Conservation (phyloP, 306 rosid species). For the Herpetospermum pedunculosum region DNA sequence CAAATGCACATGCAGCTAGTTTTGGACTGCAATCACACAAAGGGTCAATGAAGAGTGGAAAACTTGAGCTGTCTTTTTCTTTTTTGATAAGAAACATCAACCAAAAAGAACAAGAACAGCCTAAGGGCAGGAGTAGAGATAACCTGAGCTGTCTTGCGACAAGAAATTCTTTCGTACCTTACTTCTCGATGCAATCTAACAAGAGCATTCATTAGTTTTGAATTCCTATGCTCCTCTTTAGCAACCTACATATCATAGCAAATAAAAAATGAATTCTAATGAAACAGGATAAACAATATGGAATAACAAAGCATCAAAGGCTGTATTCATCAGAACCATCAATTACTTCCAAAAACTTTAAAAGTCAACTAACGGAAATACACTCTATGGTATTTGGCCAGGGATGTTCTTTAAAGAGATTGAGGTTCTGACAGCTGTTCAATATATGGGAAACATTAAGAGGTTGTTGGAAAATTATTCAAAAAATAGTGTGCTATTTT, state of each 20-base stretch:
- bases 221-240: slow-evolving; percentile 86
- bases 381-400: not conserved
- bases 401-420: not conserved
- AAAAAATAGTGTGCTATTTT: not conserved
- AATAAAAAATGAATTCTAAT: slow-evolving; percentile 22
- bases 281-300: not conserved
- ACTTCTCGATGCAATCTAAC: slow-evolving; percentile 85
- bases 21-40: slow-evolving; percentile 62
- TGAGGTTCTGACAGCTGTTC: not conserved
- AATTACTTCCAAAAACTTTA: not conserved
- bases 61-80: slow-evolving; percentile 6
- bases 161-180: slow-evolving; percentile 40
- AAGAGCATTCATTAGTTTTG: slow-evolving; percentile 84
- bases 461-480: not conserved
- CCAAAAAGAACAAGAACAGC: too few relatives aligned
- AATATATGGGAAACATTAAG: not conserved
- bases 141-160: slow-evolving; percentile 1
- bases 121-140: too few relatives aligned
- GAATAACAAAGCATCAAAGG: not conserved
- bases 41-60: slow-evolving; percentile 20
- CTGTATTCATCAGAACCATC: not conserved
- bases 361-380: not conserved
- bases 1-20: slow-evolving; percentile 83
- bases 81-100: too few relatives aligned
- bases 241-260: slow-evolving; percentile 44